Base-by-base conservation (phyloP, 2,329 filamentous ascomycete species). In the Hyphodiscus sp. region DNA sequence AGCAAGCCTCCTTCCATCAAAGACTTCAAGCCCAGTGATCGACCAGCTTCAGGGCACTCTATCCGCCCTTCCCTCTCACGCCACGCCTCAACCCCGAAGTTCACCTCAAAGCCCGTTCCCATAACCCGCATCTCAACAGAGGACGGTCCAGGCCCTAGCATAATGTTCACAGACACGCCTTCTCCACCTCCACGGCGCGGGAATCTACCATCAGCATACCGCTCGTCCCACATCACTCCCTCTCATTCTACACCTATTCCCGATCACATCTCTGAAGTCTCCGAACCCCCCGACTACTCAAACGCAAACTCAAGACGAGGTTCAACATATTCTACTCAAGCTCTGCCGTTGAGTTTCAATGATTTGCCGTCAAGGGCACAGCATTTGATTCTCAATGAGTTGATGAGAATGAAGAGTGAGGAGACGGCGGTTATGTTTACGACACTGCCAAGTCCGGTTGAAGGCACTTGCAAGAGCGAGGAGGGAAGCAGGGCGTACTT, bases 341-440 rank as follows among this genome's bases (percentile, higher is more conserved):
- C 81, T 2, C 70, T 89, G 2, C 80, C 89, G 0, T 74, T 95
- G 1, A 89, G 84, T 1, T 95, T 95, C 74, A 95, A 95, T 63
- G 89, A 95, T 64, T 74, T 95, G 3, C 89, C 90, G 0, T 89
- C 86, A 63, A 82, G 89, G 16, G 89, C 89, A 1, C 90, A 95
- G 67, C 89, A 95, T 68, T 72, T 95, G 38, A 91, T 95, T 26
- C 71, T 95, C 16, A 95, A 95, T 67, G 89, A 95, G 68, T 73
- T 95, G 59, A 91, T 95, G 73, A 76, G 78, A 2, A 76, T 78
- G 54, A 74, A 89, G 57, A 89, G 85, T 60, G 68, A 69, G 41
- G 77, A 87, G 19, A 89, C 90, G 1, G 88, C 88, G 0, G 89
- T 95, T 0, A 71, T 94, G 16, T 85, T 95, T 61, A 95, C 87